Evolutionary conservation across 805 yeast species (phyloP).

Genomic region (Starmerella bacillaris): DNA sequence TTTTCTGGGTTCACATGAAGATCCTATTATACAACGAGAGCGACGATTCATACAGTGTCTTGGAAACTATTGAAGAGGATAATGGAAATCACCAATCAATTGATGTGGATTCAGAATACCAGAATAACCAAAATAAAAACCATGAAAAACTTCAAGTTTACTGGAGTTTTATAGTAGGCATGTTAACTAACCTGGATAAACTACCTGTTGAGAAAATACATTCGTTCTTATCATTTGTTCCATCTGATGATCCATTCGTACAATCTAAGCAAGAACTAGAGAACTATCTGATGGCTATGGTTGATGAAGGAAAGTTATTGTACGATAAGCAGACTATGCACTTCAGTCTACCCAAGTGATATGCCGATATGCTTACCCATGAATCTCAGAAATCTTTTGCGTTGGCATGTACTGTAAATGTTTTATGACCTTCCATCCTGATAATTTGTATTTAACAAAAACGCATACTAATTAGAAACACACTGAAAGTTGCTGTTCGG

Average conservation of each 20-base stretch:
- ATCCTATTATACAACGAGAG: constrained; percentile 35
- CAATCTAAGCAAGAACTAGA: constrained; percentile 29
- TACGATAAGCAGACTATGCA: constrained; percentile 19
- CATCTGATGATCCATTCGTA: constrained; percentile 30
- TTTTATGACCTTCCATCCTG: no score
- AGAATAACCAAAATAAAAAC: neutral
- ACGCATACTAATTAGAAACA: no score
- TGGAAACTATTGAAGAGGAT: constrained; percentile 20
- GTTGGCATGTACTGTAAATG: no score
- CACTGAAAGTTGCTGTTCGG: no score
- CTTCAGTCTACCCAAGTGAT: neutral
- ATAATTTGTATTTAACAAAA: no score
- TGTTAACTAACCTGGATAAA: constrained; percentile 39
- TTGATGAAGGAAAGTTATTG: constrained; percentile 29
- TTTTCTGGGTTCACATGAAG: constrained; percentile 47
- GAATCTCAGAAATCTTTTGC: no score
- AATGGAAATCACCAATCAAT: neutral
- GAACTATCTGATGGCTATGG: constrained; percentile 27
- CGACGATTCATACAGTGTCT: constrained; percentile 26
- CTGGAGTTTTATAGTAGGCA: constrained; percentile 37
- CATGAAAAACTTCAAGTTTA: constrained; percentile 16
- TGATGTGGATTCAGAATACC: no score
- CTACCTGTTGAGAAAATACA: constrained; percentile 34
- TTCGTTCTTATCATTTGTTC: constrained; percentile 37
- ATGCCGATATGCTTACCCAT: no score